These are phyloP conservation scores for Ogataea chonburiensis DNA, from an alignment of 805 yeast species.

Conservation along the genomic window DNA sequence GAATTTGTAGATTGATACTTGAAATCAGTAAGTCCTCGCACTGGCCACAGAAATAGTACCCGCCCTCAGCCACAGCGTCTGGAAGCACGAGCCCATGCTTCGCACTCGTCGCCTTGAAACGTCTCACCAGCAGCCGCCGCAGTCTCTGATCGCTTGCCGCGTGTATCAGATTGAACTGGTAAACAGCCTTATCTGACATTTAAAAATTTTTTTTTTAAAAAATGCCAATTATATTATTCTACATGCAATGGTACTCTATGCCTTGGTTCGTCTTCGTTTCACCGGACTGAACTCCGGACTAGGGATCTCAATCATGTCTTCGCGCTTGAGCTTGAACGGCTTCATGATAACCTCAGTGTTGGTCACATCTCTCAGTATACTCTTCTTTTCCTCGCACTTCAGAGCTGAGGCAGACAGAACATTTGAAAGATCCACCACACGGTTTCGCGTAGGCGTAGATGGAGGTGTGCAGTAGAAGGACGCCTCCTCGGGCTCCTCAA, in stretches of 20 bases:
- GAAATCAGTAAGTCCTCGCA: conserved; percentile 24
- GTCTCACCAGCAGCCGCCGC: conserved; percentile 20
- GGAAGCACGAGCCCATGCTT: conserved; percentile 19
- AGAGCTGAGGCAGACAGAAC: conserved; percentile 1
- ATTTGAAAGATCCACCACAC: conserved; percentile 6
- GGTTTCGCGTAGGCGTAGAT: conserved; percentile 20
- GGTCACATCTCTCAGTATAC: conserved; percentile 4
- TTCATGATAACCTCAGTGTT: background rate
- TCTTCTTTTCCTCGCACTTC: background rate
- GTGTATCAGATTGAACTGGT: conserved; percentile 24
- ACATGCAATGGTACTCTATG: background rate
- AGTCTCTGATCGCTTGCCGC: conserved; percentile 10
- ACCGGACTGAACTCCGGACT: conserved; percentile 13
- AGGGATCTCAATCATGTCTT: conserved; percentile 3
- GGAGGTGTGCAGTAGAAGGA: conserved; percentile 26
- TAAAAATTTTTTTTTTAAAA: conserved; percentile 2
- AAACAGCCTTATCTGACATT: conserved; percentile 12
- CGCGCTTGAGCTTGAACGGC: conserved; percentile 2
- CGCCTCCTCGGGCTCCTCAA: conserved; percentile 37
- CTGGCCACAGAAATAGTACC: conserved; percentile 16
- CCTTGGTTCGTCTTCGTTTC: conserved; percentile 4
- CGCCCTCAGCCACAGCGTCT: conserved; percentile 15
- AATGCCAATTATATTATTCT: too few relatives aligned
- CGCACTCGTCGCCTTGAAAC: conserved; percentile 15
- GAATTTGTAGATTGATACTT: conserved; percentile 19